Base-by-base conservation (phyloP, 495 filamentous ascomycete genomes). In the Evansstolkia leycettana region DNA sequence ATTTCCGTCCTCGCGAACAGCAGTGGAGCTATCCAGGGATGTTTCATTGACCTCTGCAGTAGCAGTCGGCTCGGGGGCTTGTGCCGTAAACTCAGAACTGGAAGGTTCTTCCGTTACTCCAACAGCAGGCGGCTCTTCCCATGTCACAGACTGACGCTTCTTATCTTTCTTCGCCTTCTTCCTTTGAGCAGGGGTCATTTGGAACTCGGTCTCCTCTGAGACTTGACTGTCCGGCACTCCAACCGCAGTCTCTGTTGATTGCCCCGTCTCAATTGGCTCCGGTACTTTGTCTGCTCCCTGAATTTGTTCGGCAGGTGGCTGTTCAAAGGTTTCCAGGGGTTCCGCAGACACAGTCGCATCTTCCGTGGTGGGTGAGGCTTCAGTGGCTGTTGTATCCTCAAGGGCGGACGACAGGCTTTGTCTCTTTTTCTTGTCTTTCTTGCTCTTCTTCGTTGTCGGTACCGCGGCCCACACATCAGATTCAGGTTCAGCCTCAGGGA, bases 141-240 rank as follows among this genome's bases (percentile, higher is more conserved):
- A 31, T 29, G 37, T 27, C 16, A 46, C 37, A 28, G 49, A 47
- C 28, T 51, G 41, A 30, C 48, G 42, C 26, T 45, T 50, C 39
- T 52, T 62, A 28, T 58, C 58, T 40, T 65, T 64, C 37, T 58
- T 60, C 12, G 54, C 60, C 34, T 60, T 57, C 38, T 57, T 61
- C 42, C 57, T 57, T 18, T 55, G 40, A 20, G 53, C 42, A 13
- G 46, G n/a, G 12, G 37, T 48, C 36, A 46, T 28, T 13, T 41
- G 29, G 2, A 45, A 19, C 18, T 62, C 54, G 13, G 52, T 16
- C 23, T 46, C 48, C 17, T 39, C 27, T 14, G 27, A 5, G 12
- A 14, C 11, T 29, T 29, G n/a, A n/a, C n/a, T n/a, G n/a, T 26
- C 24, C 13, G 27, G 28, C n/a, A 30, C 14, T 15, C 37, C 24